These are phyloP conservation scores for Xylaria curta DNA, from an alignment of 495 filamentous ascomycete genomes.

Conservation along the genomic window DNA sequence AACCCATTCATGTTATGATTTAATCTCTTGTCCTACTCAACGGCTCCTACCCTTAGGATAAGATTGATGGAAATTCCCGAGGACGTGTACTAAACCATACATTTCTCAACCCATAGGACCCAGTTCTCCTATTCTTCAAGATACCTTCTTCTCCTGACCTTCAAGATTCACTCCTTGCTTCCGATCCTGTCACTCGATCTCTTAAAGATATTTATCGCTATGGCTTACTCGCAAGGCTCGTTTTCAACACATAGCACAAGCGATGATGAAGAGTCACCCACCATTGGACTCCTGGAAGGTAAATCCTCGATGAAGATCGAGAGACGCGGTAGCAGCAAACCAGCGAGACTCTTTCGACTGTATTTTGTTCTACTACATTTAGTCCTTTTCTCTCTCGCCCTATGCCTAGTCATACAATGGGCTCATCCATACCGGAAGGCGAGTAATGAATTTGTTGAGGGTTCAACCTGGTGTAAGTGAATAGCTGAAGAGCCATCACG, in stretches of 20 bases:
- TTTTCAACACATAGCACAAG: not conserved
- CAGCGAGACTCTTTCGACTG: conserved; percentile 2
- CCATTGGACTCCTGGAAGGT: not conserved
- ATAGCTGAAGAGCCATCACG: not conserved
- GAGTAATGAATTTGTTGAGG: not conserved
- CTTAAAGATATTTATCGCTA: not conserved
- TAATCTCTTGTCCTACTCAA: not conserved
- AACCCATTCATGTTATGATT: not conserved
- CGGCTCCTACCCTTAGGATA: not conserved
- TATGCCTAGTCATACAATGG: not conserved
- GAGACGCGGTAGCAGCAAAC: not conserved
- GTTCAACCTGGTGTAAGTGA: not conserved
- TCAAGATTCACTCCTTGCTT: not conserved
- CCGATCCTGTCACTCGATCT: not conserved
- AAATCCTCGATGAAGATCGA: not conserved
- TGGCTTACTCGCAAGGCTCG: not conserved
- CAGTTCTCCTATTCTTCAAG: not conserved
- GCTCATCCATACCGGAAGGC: not conserved
- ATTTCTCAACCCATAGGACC: not conserved
- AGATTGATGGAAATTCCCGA: not conserved
- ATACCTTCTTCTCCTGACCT: not conserved
- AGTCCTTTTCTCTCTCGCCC: not conserved
- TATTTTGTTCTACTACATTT: conserved; percentile 2
- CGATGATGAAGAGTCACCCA: not conserved
- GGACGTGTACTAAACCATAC: not conserved